Evolutionary conservation across 2,329 filamentous ascomycete species (phyloP).

Genomic region (Venturia asperata): DNA sequence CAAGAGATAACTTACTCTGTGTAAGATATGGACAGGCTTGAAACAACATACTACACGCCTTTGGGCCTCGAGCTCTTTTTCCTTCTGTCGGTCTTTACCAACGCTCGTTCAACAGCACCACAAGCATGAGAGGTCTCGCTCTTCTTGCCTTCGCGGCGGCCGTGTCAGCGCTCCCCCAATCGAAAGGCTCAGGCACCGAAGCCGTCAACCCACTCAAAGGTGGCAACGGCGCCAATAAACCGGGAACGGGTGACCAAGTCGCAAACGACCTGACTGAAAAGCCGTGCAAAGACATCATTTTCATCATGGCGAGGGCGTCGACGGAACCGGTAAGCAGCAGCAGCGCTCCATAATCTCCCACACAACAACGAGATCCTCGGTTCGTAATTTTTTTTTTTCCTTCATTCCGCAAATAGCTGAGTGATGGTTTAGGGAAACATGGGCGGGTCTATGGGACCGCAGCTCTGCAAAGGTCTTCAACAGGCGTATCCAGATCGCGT

Average conservation of each 20-base stretch:
- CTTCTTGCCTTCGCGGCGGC: not conserved
- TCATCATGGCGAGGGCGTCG: conserved; percentile 38
- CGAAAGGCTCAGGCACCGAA: not conserved
- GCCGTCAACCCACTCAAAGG: not conserved
- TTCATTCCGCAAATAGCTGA: too few species aligned
- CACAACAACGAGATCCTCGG: too few species aligned
- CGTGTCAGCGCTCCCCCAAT: not conserved
- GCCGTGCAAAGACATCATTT: conserved; percentile 33
- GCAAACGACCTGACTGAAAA: conserved; percentile 35
- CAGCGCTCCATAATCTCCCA: conserved; percentile 24
- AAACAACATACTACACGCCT: not conserved
- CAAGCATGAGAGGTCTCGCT: not conserved
- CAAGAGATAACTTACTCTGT: not conserved
- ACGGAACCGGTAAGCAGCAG: conserved; percentile 35
- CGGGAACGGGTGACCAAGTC: not conserved
- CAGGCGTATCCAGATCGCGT: conserved; percentile 20
- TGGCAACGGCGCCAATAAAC: conserved; percentile 11
- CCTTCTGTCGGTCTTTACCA: not conserved
- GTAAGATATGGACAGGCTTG: not conserved
- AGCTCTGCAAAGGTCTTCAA: conserved; percentile 15
- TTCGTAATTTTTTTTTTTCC: too few species aligned
- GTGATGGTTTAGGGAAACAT: not conserved
- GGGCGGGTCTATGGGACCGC: conserved; percentile 22
- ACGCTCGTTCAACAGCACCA: not conserved
- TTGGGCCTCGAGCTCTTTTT: not conserved